Conservation (phyloP, 2,329 filamentous ascomycete species). For the Exophiala aquamarina region DNA sequence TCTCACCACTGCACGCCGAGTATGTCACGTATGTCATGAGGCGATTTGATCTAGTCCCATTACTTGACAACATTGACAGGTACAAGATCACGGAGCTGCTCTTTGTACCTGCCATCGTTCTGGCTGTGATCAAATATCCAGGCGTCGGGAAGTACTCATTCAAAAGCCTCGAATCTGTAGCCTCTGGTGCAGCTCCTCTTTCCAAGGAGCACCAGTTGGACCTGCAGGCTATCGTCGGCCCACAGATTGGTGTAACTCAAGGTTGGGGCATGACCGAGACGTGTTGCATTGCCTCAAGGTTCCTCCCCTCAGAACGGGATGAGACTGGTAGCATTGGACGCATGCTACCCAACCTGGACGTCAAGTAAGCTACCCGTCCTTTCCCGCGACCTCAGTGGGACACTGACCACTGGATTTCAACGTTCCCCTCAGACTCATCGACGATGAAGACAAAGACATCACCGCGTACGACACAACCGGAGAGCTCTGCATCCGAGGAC, state of each 20-base stretch:
- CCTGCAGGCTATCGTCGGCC: conserved; percentile 43
- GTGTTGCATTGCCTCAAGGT: conserved; percentile 18
- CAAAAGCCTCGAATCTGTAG: conserved; percentile 43
- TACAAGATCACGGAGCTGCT: conserved; percentile 50
- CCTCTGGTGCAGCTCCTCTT: conserved; percentile 51
- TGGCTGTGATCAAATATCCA: conserved; percentile 32
- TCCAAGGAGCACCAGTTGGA: conserved; percentile 40
- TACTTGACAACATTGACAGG: conserved; percentile 39
- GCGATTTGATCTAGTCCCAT: conserved; percentile 44
- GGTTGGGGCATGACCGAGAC: conserved; percentile 59
- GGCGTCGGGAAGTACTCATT: conserved; percentile 29
- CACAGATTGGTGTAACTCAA: conserved; percentile 44
- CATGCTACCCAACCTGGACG: conserved; percentile 18
- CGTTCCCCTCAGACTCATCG: conserved; percentile 44
- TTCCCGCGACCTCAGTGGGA: too few relatives aligned
- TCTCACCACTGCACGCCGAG: conserved; percentile 47
- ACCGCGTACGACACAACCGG: conserved; percentile 51
- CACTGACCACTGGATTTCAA: too few relatives aligned
- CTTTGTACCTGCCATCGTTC: conserved; percentile 48
- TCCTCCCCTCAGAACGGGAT: conserved; percentile 16
- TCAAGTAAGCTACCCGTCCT: conserved; percentile 14
- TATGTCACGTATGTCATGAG: conserved; percentile 48
- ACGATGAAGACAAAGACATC: conserved; percentile 57
- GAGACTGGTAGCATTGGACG: conserved; percentile 21
- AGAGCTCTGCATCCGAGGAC: conserved; percentile 45